phyloP scores from a whole-genome alignment of 2,329 filamentous ascomycete genomes.

The Colletotrichum caudatum region DNA sequence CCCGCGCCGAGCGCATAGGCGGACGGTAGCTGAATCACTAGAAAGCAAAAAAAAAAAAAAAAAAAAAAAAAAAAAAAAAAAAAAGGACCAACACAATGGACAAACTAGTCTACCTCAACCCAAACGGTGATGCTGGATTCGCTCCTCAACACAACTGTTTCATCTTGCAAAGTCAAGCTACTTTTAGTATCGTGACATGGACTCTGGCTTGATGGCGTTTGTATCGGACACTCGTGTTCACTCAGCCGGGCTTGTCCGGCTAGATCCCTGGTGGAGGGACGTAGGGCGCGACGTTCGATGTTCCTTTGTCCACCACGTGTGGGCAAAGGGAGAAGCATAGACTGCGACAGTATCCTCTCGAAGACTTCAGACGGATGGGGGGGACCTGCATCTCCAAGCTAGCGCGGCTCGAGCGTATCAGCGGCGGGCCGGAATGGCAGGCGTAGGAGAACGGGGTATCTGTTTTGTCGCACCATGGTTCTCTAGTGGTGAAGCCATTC shows the following conservation, averaged over 20 bases:
- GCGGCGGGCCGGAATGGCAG: slow-evolving; percentile 19
- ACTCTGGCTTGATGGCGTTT: background rate
- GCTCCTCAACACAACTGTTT: background rate
- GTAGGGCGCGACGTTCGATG: slow-evolving; percentile 19
- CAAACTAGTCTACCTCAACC: background rate
- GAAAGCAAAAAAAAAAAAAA: slow-evolving; percentile 15
- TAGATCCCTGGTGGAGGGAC: slow-evolving; percentile 12
- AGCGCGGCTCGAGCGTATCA: background rate
- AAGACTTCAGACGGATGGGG: no score
- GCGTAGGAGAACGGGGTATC: background rate
- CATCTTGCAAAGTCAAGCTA: background rate
- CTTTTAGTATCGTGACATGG: background rate
- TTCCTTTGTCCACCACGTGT: slow-evolving; percentile 23
- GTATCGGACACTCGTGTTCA: background rate
- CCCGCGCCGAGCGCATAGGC: slow-evolving; percentile 28
- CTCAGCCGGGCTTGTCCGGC: background rate
- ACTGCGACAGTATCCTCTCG: background rate
- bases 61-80: no score
- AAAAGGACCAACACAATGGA: background rate
- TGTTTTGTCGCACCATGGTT: slow-evolving; percentile 27
- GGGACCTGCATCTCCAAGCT: background rate
- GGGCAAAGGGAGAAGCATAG: background rate
- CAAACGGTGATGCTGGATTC: background rate
- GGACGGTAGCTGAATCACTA: slow-evolving; percentile 9
- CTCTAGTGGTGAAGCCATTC: slow-evolving; percentile 23